Conservation (phyloP, 805 yeast genomes). For the Myxozyma geophila region DNA sequence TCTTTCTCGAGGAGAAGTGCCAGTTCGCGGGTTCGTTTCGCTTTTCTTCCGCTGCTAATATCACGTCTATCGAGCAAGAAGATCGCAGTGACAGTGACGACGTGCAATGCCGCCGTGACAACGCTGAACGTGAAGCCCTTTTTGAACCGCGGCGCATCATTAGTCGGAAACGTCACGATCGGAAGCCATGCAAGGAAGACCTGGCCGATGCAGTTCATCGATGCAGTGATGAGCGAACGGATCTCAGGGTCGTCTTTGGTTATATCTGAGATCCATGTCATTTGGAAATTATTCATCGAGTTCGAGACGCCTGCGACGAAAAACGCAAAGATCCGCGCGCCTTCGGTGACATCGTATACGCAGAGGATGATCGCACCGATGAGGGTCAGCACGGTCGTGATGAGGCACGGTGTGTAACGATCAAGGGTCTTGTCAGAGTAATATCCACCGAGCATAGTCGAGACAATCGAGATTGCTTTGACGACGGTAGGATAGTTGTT, state of each 20-base stretch:
- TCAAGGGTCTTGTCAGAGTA: constrained; percentile 33
- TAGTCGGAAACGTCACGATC: constrained; percentile 44
- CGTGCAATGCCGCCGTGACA: constrained; percentile 16
- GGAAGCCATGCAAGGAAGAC: constrained; percentile 48
- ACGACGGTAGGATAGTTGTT: constrained; percentile 51
- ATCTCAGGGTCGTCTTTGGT: constrained; percentile 42
- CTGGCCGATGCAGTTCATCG: constrained; percentile 45
- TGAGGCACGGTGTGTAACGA: constrained; percentile 52
- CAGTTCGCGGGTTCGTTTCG: not conserved
- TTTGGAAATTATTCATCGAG: constrained; percentile 32
- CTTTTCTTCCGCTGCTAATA: not conserved
- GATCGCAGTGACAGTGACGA: constrained; percentile 13
- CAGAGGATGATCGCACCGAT: constrained; percentile 69
- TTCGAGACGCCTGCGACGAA: constrained; percentile 17
- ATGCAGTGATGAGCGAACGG: constrained; percentile 42
- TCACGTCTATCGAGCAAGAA: constrained; percentile 17
- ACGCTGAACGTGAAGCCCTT: constrained; percentile 24
- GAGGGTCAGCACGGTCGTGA: constrained; percentile 73
- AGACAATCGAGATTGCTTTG: constrained; percentile 48
- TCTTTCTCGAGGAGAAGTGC: not conserved
- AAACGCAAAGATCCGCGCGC: constrained; percentile 23
- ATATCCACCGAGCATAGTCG: constrained; percentile 16
- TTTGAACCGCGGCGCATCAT: constrained; percentile 42
- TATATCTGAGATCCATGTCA: constrained; percentile 40
- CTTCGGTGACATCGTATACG: constrained; percentile 48